Evolutionary conservation across 2,329 filamentous ascomycete species (phyloP).

Genomic region (Colletotrichum costaricense): DNA sequence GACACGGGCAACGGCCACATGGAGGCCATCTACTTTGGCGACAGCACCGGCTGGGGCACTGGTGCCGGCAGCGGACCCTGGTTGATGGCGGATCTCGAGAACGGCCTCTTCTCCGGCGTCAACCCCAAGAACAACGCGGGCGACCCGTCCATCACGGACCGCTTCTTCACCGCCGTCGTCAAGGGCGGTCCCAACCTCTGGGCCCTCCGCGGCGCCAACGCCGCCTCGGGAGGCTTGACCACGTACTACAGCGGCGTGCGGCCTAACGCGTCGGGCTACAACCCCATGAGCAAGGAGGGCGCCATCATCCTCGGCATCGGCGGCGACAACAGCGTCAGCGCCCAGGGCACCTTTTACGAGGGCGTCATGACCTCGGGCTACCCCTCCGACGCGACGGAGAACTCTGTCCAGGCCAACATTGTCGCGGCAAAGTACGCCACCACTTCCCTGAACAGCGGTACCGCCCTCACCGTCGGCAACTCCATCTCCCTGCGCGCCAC

Average conservation of each 20-base stretch:
- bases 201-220: conserved; percentile 69
- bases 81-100: conserved; percentile 78
- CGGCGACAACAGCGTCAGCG: conserved; percentile 71
- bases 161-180: conserved; percentile 67
- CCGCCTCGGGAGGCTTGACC: conserved; percentile 63
- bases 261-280: conserved; percentile 64
- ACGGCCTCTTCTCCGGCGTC: conserved; percentile 70
- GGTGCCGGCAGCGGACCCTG: conserved; percentile 71
- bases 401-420: conserved; percentile 69
- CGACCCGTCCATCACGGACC: conserved; percentile 62
- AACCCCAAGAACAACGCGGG: conserved; percentile 57
- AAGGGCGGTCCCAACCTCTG: conserved; percentile 68
- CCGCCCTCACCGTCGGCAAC: conserved; percentile 57
- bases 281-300: conserved; percentile 73
- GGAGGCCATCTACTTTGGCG: conserved; percentile 76
- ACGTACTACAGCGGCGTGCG: conserved; percentile 70
- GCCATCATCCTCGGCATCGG: conserved; percentile 77
- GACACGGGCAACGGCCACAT: conserved; percentile 74
- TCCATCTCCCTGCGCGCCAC: conserved; percentile 66
- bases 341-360: conserved; percentile 74
- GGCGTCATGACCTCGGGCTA: conserved; percentile 73
- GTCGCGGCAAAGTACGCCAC: conserved; percentile 67
- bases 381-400: conserved; percentile 68
- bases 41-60: conserved; percentile 63
- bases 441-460: conserved; percentile 58